These are phyloP conservation scores for Alternaria infectoria DNA, from an alignment of 2,329 filamentous ascomycete genomes.

Conservation along the genomic window DNA sequence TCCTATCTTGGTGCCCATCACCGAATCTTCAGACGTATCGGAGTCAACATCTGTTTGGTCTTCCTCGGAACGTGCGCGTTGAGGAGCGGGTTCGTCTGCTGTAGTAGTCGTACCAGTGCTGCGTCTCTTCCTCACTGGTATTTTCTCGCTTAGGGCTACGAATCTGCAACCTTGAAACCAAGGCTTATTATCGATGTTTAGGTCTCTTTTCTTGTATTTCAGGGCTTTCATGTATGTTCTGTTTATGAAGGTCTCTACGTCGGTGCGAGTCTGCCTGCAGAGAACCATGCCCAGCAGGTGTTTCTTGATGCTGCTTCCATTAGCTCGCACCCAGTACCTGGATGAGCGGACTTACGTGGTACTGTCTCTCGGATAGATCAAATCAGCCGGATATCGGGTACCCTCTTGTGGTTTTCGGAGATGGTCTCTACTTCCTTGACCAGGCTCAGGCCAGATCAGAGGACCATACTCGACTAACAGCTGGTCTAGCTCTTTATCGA, in stretches of 20 bases:
- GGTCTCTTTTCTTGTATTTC: neutral
- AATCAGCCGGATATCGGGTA: slow-evolving; percentile 9
- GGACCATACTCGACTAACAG: slow-evolving; percentile 17
- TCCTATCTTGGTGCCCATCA: neutral
- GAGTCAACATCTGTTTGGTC: neutral
- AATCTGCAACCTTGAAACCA: neutral
- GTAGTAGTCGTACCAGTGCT: neutral
- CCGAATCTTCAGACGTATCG: neutral
- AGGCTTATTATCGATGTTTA: neutral
- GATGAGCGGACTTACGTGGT: slow-evolving; percentile 1
- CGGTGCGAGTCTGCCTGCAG: neutral
- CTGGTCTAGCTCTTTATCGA: slow-evolving; percentile 18
- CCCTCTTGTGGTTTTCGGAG: slow-evolving; percentile 11
- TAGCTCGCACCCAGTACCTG: neutral
- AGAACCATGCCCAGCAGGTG: slow-evolving; percentile 5
- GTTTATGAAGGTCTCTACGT: neutral
- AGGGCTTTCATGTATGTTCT: neutral
- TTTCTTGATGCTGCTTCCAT: slow-evolving; percentile 6
- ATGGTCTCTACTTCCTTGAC: slow-evolving; percentile 9
- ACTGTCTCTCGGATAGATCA: slow-evolving; percentile 20
- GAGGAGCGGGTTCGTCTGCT: neutral
- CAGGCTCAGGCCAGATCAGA: slow-evolving; percentile 17
- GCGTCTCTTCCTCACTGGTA: neutral
- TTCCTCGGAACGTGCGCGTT: neutral
- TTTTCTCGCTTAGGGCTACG: neutral